Conservation (phyloP, 176 grass and related monocot genomes). For the Ensete ventricosum region DNA sequence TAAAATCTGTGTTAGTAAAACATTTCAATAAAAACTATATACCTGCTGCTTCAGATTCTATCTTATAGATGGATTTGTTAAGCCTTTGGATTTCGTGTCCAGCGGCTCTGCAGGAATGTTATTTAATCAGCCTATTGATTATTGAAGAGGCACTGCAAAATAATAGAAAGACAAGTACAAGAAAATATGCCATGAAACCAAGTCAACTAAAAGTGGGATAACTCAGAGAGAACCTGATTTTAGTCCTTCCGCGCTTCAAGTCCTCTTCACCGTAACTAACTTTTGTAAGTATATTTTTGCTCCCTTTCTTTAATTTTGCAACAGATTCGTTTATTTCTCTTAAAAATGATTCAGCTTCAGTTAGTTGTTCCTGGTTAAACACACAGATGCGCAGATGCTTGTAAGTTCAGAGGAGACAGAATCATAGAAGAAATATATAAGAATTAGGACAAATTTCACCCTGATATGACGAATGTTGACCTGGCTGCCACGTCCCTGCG, state of each 20-base stretch:
- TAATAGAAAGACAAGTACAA: neutral
- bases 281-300: slow-evolving; percentile 71
- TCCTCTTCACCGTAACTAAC: slow-evolving; percentile 69
- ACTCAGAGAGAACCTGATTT: slow-evolving; percentile 46
- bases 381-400: neutral
- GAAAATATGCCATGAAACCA: slow-evolving; percentile 6
- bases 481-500: no score
- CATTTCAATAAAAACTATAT: slow-evolving; percentile 17
- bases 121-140: slow-evolving; percentile 6
- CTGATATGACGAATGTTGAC: no score
- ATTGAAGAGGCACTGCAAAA: neutral
- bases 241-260: slow-evolving; percentile 56
- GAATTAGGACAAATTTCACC: neutral
- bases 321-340: slow-evolving; percentile 55
- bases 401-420: neutral
- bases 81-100: slow-evolving; percentile 79
- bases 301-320: slow-evolving; percentile 57
- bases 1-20: neutral
- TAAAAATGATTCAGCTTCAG: slow-evolving; percentile 68
- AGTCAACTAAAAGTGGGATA: neutral
- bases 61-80: slow-evolving; percentile 66
- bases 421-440: neutral
- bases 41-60: slow-evolving; percentile 77
- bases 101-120: slow-evolving; percentile 46
- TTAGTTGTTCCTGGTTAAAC: slow-evolving; percentile 51